phyloP scores from a whole-genome alignment of 2,329 filamentous ascomycete genomes.

The Colletotrichum lentis region DNA sequence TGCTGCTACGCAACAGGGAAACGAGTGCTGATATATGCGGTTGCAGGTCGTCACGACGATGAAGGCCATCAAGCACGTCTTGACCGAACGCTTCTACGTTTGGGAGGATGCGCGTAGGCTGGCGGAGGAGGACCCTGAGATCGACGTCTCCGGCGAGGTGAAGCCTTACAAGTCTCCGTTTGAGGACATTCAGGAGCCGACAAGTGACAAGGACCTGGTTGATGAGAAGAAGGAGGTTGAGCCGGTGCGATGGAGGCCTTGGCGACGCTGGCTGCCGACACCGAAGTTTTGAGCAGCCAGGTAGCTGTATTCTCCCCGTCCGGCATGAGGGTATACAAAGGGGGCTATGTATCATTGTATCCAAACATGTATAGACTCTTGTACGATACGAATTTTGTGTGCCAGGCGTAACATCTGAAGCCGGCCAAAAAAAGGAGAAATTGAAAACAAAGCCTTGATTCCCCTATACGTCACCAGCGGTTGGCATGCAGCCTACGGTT shows the following conservation, averaged over 20 bases:
- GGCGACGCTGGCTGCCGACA: slow-evolving; percentile 22
- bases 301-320: slow-evolving; percentile 5
- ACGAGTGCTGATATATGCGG: slow-evolving; percentile 14
- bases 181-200: slow-evolving; percentile 46
- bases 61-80: slow-evolving; percentile 80
- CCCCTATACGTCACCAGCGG: not conserved
- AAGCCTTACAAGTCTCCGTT: slow-evolving; percentile 60
- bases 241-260: too few relatives aligned
- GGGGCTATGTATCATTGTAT: slow-evolving; percentile 35
- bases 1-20: too few relatives aligned
- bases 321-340: not conserved
- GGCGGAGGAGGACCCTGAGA: slow-evolving; percentile 71
- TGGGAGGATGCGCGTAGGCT: slow-evolving; percentile 80
- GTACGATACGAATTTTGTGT: slow-evolving; percentile 34
- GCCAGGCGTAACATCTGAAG: slow-evolving; percentile 9
- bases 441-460: not conserved
- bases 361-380: slow-evolving; percentile 37
- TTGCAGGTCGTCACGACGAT: slow-evolving; percentile 78
- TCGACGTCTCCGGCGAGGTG: slow-evolving; percentile 65
- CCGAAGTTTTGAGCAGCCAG: slow-evolving; percentile 26
- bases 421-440: not conserved
- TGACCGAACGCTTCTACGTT: slow-evolving; percentile 88
- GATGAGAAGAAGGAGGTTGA: too few relatives aligned
- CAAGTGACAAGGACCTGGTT: slow-evolving; percentile 3
- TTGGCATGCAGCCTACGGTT: not conserved